Percentiles rank a stretch among this genome's conserved stretches.
Evolutionary conservation across 1,139 yeast genomes (phyloP).

Genomic region (Taphrina betulina): DNA sequence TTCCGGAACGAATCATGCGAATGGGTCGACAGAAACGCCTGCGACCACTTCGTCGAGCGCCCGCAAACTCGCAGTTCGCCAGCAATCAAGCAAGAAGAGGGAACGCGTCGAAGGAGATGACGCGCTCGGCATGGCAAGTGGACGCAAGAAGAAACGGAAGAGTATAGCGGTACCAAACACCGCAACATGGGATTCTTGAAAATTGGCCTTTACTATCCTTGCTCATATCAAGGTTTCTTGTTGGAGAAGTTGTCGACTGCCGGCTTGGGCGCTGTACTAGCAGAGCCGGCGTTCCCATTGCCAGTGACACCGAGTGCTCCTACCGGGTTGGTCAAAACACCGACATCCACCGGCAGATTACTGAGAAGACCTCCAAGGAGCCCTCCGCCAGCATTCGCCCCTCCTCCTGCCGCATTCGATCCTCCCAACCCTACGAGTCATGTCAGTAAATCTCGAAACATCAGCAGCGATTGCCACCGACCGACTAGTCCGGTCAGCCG

Average conservation of each 20-base stretch:
- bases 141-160: slow-evolving; percentile 15
- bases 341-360: slow-evolving; percentile 1
- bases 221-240: background rate
- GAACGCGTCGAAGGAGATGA: slow-evolving; percentile 10
- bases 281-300: background rate
- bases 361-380: background rate
- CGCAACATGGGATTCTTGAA: slow-evolving; percentile 1
- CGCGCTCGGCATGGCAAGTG: background rate
- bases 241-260: slow-evolving; percentile 8
- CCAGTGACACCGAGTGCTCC: slow-evolving; percentile 5
- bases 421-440: no score
- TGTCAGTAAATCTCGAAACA: no score
- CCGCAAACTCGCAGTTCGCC: background rate
- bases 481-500: background rate
- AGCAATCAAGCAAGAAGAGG: slow-evolving; percentile 6
- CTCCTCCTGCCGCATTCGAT: no score
- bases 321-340: background rate
- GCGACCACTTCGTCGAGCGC: background rate
- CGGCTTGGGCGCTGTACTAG: background rate
- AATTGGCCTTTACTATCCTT: background rate
- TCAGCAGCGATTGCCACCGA: no score
- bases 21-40: background rate
- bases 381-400: no score
- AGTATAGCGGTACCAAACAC: slow-evolving; percentile 1
- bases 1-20: background rate